A percentile compares a stretch with the other conserved stretches of the same genome.
These are phyloP conservation scores for Trametes polyzona DNA, from an alignment of 1,284 basidiomycete species.

Conservation along the genomic window DNA sequence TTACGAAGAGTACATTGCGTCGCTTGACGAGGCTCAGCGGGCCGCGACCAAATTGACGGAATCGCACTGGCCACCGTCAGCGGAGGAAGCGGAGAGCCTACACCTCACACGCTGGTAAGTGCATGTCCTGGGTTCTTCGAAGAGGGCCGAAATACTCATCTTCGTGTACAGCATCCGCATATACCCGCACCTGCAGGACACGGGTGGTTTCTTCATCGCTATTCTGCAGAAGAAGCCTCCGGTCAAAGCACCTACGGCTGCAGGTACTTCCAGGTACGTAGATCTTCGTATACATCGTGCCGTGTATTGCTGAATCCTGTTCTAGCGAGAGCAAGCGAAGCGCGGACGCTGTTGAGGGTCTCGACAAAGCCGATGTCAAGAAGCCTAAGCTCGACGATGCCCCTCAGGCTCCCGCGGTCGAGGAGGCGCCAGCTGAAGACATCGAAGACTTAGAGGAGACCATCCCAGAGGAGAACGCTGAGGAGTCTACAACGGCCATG, in stretches of 20 bases:
- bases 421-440: conserved; percentile 14
- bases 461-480: conserved; percentile 14
- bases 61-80: conserved; percentile 79
- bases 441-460: conserved; percentile 22
- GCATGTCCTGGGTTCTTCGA: neutral
- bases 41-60: conserved; percentile 62
- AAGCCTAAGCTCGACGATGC: conserved; percentile 46
- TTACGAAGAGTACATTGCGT: conserved; percentile 57
- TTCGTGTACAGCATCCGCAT: conserved; percentile 69
- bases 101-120: conserved; percentile 75
- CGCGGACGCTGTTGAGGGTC: conserved; percentile 44
- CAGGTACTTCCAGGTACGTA: conserved; percentile 29
- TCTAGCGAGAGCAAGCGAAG: conserved; percentile 54
- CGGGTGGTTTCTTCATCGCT: conserved; percentile 97
- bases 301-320: neutral
- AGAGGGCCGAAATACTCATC: neutral
- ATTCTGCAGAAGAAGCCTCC: conserved; percentile 65
- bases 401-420: neutral
- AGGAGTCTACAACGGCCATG: conserved; percentile 15
- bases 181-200: conserved; percentile 96
- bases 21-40: conserved; percentile 51
- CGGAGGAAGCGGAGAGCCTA: conserved; percentile 56
- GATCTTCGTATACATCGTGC: neutral
- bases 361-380: conserved; percentile 49
- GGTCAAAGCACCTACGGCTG: conserved; percentile 2